Percentiles rank a stretch among this genome's conserved stretches.
phyloP scores from a whole-genome alignment of 345 rosid genomes.

The Arabis alpina region DNA sequence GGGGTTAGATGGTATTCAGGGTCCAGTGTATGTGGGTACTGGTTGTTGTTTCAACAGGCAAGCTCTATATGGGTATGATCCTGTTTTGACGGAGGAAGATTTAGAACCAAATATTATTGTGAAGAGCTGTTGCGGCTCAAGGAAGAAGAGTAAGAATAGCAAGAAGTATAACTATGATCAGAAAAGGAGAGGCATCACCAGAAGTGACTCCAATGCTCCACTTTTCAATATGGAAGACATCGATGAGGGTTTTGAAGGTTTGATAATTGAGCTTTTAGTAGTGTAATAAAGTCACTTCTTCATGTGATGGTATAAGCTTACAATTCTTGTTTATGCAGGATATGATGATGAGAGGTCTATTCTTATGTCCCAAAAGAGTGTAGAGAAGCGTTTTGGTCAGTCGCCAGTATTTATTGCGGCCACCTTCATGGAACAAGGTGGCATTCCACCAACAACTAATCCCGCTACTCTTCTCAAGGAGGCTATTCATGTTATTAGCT shows the following conservation, averaged over 20 bases:
- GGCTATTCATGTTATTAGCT: constrained; percentile 98
- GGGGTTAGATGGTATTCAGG: constrained; percentile 97
- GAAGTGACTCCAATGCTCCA: constrained; percentile 96
- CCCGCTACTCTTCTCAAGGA: constrained; percentile 94
- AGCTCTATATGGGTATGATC: constrained; percentile 98
- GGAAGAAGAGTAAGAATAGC: constrained; percentile 79
- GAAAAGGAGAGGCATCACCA: constrained; percentile 73
- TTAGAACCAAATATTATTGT: constrained; percentile 91
- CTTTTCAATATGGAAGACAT: constrained; percentile 98
- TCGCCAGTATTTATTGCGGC: constrained; percentile 98
- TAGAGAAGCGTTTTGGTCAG: constrained; percentile 99
- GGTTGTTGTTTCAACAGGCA: constrained; percentile 99
- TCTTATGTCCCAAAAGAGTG: constrained; percentile 95
- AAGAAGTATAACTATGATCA: constrained; percentile 81
- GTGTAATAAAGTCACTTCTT: constrained; percentile 14
- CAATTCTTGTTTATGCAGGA: constrained; percentile 58
- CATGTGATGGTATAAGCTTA: constrained; percentile 19
- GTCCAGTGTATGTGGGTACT: constrained; percentile 99
- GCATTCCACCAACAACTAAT: constrained; percentile 93
- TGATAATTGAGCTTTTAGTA: constrained; percentile 40
- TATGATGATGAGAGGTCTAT: constrained; percentile 98
- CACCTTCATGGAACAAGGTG: constrained; percentile 98
- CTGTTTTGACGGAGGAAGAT: constrained; percentile 94
- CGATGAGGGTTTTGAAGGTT: constrained; percentile 99
- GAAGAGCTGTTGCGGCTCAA: constrained; percentile 95